Conservation (phyloP, 768 basidiomycete genomes). For the Podaxis rugospora region DNA sequence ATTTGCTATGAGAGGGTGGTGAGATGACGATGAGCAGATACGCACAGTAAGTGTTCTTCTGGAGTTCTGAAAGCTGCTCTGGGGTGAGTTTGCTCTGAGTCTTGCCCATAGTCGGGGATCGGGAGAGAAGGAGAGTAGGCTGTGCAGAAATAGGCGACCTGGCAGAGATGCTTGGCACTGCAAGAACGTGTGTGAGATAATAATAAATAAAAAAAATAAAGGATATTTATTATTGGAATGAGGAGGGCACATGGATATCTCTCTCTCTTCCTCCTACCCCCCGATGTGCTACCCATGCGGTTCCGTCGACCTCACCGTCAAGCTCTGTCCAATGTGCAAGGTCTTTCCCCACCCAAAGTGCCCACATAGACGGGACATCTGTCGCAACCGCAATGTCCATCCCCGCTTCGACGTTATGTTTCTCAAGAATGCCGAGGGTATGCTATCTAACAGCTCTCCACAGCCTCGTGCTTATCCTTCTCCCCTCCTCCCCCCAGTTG, state of each 20-base stretch:
- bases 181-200: slow-evolving; percentile 2
- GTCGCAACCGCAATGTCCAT: slow-evolving; percentile 69
- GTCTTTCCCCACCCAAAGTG: slow-evolving; percentile 74
- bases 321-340: slow-evolving; percentile 81
- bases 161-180: not conserved
- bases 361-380: slow-evolving; percentile 71
- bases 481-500: slow-evolving; percentile 37
- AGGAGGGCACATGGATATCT: slow-evolving; percentile 12
- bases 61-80: slow-evolving; percentile 91
- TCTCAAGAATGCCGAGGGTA: slow-evolving; percentile 87
- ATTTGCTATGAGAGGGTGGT: slow-evolving; percentile 12
- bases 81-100: slow-evolving; percentile 92
- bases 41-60: slow-evolving; percentile 97
- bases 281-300: slow-evolving; percentile 72
- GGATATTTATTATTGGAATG: slow-evolving; percentile 10
- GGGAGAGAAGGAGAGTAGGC: slow-evolving; percentile 17
- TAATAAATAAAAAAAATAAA: slow-evolving; percentile 14
- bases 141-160: slow-evolving; percentile 17
- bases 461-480: not conserved
- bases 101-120: slow-evolving; percentile 76
- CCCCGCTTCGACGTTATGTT: slow-evolving; percentile 75
- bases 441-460: slow-evolving; percentile 19
- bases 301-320: slow-evolving; percentile 62
- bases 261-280: slow-evolving; percentile 22
- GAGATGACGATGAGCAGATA: slow-evolving; percentile 14